Conservation (phyloP, 1,284 basidiomycete genomes). For the Melampsora americana region DNA sequence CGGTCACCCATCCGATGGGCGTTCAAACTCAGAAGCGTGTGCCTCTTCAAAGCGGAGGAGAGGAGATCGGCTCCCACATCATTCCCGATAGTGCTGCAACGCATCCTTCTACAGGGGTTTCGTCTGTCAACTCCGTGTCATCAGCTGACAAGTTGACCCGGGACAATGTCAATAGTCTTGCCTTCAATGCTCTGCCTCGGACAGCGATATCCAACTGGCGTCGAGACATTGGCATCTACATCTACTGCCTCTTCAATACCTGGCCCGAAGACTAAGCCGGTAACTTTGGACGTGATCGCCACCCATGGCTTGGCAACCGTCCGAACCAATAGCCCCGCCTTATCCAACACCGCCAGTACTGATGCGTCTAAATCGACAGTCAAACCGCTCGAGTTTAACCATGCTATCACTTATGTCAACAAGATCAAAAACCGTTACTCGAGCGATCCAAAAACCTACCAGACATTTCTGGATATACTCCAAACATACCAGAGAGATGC, state of each 20-base stretch:
- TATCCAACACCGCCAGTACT: conserved; percentile 17
- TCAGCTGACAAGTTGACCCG: conserved; percentile 10
- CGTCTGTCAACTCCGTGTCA: neutral
- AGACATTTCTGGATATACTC: conserved; percentile 94
- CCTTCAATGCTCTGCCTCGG: neutral
- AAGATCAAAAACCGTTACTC: conserved; percentile 94
- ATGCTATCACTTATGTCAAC: conserved; percentile 96
- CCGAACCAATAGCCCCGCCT: conserved; percentile 29
- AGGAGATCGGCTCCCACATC: conserved; percentile 42
- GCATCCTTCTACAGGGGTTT: conserved; percentile 1
- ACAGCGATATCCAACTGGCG: neutral
- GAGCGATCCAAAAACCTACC: conserved; percentile 92
- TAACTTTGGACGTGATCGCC: conserved; percentile 19
- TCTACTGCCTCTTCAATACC: conserved; percentile 9
- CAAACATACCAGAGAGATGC: conserved; percentile 97
- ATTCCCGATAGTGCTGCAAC: neutral
- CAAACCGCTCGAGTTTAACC: conserved; percentile 76
- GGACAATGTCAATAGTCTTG: conserved; percentile 22
- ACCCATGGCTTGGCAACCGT: neutral
- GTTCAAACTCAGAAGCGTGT: conserved; percentile 47
- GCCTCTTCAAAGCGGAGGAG: conserved; percentile 44
- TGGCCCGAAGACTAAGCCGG: conserved; percentile 27
- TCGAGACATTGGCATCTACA: neutral
- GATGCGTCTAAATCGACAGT: conserved; percentile 36
- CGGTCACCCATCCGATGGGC: conserved; percentile 49